Evolutionary conservation across 768 basidiomycete species (phyloP), one percentile per base, ranked within the genome.

Genomic region (Mycena albidolilacea): DNA sequence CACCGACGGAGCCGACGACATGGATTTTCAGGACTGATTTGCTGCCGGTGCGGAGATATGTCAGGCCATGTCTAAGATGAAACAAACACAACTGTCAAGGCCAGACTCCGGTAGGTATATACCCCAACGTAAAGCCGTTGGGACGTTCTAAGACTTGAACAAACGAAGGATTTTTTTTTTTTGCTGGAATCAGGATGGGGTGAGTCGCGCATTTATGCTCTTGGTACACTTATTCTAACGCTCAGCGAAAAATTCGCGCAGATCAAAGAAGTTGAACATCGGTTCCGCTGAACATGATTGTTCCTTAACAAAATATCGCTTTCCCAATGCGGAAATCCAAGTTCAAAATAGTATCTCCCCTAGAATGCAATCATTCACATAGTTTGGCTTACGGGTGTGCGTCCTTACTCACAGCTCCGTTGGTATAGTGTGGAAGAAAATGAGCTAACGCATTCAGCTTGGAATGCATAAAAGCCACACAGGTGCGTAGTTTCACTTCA

Each of bases 271-370:
- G 59, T 61, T 43, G 11, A 23, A 39, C n/a, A 3, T 11, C 38
- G 21, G 59, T 57, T 67, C 23, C 35, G 43, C 30, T 3, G 30
- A 30, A 30, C 30, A 8, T 64, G 66, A 67, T 68, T 38, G 71
- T 72, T 46, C 71, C 66, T 72, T 21, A 8, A 17, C 5, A 7
- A 35, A 5, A 50, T 44, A 54, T 19, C 38, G 46, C 58, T 55
- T 39, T 64, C 71, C 50, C 21, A 68, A 72, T 72, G 64, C 64
- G 64, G 72, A 21, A 55, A 66, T 61, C 15, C 55, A 46, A 66
- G 68, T 62, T 62, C 72, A 60, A 46, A 69, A 73, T 60, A 38
- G 67, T 43, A 50, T 23, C 10, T 43, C 46, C 62, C 58, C 71
- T 50, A 15, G 60, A 64, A 72, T 72, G 21, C 46, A 64, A 66